Conservation (phyloP, 106 monocot species). For the Dendrobium officinale region DNA sequence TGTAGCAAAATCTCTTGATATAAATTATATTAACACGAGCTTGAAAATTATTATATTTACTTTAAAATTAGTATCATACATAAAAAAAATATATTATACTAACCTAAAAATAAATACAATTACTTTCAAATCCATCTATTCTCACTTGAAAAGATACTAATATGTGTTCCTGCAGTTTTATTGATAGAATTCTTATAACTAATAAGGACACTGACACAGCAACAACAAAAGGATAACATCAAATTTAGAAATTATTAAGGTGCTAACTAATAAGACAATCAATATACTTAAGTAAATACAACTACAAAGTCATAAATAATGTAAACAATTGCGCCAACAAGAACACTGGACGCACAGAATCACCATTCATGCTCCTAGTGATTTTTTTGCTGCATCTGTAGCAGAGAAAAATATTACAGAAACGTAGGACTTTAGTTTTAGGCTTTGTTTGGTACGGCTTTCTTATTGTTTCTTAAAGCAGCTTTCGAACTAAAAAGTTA, state of each 20-base stretch:
- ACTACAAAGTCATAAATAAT: constrained; percentile 4
- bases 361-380: not conserved
- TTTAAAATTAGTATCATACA: too few relatives aligned
- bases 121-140: too few relatives aligned
- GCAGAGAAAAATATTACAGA: not conserved
- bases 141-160: too few relatives aligned
- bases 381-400: not conserved
- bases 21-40: too few relatives aligned
- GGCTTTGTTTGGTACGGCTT: not conserved
- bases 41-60: too few relatives aligned
- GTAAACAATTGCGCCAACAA: not conserved
- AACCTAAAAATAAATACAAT: too few relatives aligned
- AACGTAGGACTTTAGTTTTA: not conserved
- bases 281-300: not conserved
- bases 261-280: not conserved
- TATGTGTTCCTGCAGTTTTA: too few relatives aligned
- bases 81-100: too few relatives aligned
- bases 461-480: too few relatives aligned
- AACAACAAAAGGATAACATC: not conserved
- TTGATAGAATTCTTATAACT: not conserved
- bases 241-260: not conserved
- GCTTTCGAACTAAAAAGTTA: too few relatives aligned
- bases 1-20: too few relatives aligned
- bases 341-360: not conserved
- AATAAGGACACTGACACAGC: not conserved